Base-by-base conservation (phyloP, 495 filamentous ascomycete genomes). In the Penicillium ochrochloron region DNA sequence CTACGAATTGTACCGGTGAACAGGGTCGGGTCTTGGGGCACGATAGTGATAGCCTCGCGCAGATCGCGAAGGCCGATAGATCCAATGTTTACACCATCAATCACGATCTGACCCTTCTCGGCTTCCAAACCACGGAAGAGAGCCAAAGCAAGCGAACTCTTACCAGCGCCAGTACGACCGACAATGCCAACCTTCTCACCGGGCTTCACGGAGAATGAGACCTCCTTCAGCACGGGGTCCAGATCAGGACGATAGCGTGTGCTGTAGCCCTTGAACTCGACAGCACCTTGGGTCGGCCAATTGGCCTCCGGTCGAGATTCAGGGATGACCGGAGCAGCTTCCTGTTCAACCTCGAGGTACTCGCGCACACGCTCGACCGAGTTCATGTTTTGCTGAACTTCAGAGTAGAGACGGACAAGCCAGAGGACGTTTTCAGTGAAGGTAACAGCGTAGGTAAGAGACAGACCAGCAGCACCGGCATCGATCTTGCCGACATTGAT, bases 321-420 rank as follows among this genome's bases (percentile, higher is more conserved):
- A 37, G 91, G 86, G 52, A 96, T 88, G 63, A 97, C 82, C 9
- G 90, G 80, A 5, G 80, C 81, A 0, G 96, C 94, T 76, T 99
- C 96, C 70, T 97, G 95, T 70, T 98, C 95, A 4, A 98, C 90
- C 33, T 97, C 93, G 12, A 99, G 86, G 70, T 97, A 99, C 76
- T 99, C 95, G 72, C 94, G 92, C 67, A 99, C 90, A 59, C 96
- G 90, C 78, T 99, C 96, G n/a, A 99, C 94, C 1, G 93, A 94
- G 78, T 99, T 99, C 96, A 99, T 98, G 76, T 96, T 98, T 78
- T 98, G 96, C 75, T 99, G 96, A 68, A 97, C 96, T 70, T 91
- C 84, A 0, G 94, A 89, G 70, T 98, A 99, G n/a, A 97, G 83
- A 23, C 96, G 87, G 29, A 98, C 93, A 60, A 98, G 89, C 96